These are phyloP conservation scores for Favolaschia claudopus DNA, from an alignment of 768 basidiomycete species.

Conservation along the genomic window DNA sequence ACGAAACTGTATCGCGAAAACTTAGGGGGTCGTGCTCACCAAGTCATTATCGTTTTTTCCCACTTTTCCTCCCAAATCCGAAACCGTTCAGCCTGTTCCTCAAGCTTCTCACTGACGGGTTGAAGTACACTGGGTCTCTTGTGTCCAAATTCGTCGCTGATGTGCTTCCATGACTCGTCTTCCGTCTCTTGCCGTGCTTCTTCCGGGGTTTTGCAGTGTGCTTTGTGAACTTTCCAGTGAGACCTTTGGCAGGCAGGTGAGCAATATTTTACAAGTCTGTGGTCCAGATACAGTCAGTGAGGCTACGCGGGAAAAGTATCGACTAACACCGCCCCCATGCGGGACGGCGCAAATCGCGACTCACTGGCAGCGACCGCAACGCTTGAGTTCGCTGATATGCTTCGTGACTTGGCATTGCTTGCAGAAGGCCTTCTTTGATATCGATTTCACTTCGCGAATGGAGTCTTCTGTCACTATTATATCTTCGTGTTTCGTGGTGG, in stretches of 20 bases:
- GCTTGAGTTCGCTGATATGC: constrained; percentile 2
- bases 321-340: too few species aligned
- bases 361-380: constrained; percentile 8
- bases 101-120: constrained; percentile 4
- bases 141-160: not conserved
- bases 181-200: not conserved
- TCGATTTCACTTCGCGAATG: constrained; percentile 3
- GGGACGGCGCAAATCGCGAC: too few species aligned
- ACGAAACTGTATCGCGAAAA: not conserved
- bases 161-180: constrained; percentile 4
- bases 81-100: not conserved
- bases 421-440: constrained; percentile 6
- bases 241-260: constrained; percentile 4
- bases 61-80: constrained; percentile 7
- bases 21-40: constrained; percentile 6
- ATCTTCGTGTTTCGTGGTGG: too few species aligned
- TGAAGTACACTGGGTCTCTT: not conserved
- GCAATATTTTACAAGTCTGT: constrained; percentile 14
- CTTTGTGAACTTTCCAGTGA: constrained; percentile 7
- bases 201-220: constrained; percentile 3
- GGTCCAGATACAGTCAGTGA: not conserved
- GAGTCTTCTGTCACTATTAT: too few species aligned
- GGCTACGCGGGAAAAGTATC: not conserved
- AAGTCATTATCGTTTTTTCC: constrained; percentile 6
- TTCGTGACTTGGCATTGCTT: constrained; percentile 6